A percentile compares a stretch with the other conserved stretches of the same genome.
Conservation (phyloP, 305 asterid genomes). For the Rubia balearica region DNA sequence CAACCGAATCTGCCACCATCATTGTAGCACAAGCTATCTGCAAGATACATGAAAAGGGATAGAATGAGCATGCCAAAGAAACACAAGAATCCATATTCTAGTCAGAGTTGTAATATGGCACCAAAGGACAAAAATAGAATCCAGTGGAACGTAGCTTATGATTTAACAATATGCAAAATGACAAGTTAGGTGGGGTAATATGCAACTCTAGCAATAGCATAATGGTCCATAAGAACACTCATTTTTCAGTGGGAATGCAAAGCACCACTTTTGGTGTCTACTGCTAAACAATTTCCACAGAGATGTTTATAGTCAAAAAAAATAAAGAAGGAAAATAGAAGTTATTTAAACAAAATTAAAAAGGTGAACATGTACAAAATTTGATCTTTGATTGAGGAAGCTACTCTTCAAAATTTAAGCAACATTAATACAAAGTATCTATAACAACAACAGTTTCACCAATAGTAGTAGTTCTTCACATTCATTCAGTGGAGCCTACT, state of each 20-base stretch:
- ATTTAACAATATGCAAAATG: conserved; percentile 1
- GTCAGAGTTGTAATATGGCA: background rate
- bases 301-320: background rate
- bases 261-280: background rate
- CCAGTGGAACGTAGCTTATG: background rate
- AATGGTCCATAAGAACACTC: background rate
- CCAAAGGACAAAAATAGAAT: background rate
- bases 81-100: conserved; percentile 1
- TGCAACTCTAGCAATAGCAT: background rate
- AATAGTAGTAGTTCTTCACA: background rate
- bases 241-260: background rate
- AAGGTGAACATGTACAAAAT: background rate
- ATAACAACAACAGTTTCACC: background rate
- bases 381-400: background rate
- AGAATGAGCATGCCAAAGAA: background rate
- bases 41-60: conserved; percentile 10
- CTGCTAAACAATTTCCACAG: background rate
- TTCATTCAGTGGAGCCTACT: background rate
- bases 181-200: background rate
- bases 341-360: background rate
- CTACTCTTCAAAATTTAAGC: background rate
- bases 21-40: conserved; percentile 50
- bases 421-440: background rate
- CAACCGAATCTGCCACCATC: conserved; percentile 50
- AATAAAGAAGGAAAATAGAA: background rate